These are phyloP conservation scores for Citrus australasica DNA, from an alignment of 345 rosid genomes.

Conservation along the genomic window DNA sequence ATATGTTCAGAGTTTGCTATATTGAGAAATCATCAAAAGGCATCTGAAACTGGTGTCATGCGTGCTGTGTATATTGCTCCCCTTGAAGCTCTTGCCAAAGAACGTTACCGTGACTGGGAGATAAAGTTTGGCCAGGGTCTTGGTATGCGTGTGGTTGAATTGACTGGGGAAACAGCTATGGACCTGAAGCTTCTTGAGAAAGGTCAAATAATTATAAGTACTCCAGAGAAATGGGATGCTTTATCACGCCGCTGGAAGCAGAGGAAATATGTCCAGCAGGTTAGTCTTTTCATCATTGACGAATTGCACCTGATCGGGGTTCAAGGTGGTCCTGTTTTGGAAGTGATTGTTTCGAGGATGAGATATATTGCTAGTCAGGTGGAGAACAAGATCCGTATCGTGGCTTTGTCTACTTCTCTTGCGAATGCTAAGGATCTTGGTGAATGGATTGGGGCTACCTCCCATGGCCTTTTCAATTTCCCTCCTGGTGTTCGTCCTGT, in stretches of 20 bases:
- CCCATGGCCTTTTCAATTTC: constrained; percentile 93
- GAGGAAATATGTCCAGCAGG: constrained; percentile 81
- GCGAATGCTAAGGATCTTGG: constrained; percentile 98
- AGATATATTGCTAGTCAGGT: constrained; percentile 80
- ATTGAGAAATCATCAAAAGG: constrained; percentile 86
- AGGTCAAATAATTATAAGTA: constrained; percentile 80
- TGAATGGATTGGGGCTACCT: constrained; percentile 95
- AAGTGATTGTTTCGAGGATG: constrained; percentile 94
- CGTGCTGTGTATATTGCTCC: constrained; percentile 95
- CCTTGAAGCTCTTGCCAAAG: constrained; percentile 85
- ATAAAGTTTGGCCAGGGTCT: constrained; percentile 78
- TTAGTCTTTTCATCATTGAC: constrained; percentile 87
- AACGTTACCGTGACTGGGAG: constrained; percentile 79
- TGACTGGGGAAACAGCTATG: constrained; percentile 80
- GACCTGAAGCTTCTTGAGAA: constrained; percentile 88
- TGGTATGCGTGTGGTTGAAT: constrained; percentile 80
- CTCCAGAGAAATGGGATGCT: constrained; percentile 98
- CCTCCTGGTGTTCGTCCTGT: constrained; percentile 95
- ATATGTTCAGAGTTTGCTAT: constrained; percentile 95
- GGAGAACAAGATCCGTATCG: constrained; percentile 79
- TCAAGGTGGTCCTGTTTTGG: constrained; percentile 86
- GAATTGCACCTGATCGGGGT: constrained; percentile 97
- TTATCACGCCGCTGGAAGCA: constrained; percentile 95
- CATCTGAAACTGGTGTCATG: constrained; percentile 47
- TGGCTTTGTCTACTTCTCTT: constrained; percentile 91